Percentiles rank a stretch among this genome's conserved stretches.
These are phyloP conservation scores for Westerdykella sp. DNA, from an alignment of 2,329 filamentous ascomycete genomes.

Conservation along the genomic window DNA sequence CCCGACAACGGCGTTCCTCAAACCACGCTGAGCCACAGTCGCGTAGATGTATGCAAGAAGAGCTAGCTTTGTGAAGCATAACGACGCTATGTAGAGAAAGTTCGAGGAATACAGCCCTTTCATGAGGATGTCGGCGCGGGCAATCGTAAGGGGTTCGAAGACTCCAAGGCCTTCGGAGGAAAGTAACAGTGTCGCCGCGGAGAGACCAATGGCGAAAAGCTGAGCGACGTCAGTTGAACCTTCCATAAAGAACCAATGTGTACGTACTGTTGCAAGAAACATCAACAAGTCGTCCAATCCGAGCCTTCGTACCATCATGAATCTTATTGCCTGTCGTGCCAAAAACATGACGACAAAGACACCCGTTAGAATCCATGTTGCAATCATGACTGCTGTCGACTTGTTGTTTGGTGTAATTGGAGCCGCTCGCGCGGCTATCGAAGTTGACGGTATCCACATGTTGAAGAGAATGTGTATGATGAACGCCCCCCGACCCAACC, in stretches of 20 bases:
- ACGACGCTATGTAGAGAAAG: conserved; percentile 25
- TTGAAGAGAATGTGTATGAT: conserved; percentile 5
- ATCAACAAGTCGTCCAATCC: conserved; percentile 26
- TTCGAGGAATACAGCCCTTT: conserved; percentile 30
- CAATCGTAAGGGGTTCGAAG: conserved; percentile 9
- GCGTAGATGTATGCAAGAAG: conserved; percentile 24
- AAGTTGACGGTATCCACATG: conserved; percentile 13
- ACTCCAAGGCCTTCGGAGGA: conserved; percentile 23
- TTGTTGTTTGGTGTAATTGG: conserved; percentile 10
- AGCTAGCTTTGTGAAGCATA: conserved; percentile 29
- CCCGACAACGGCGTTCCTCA: conserved; percentile 15
- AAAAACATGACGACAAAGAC: conserved; percentile 20
- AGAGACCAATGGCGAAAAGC: conserved; percentile 24
- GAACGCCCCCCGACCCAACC: conserved; percentile 5
- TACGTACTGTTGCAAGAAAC: conserved; percentile 25
- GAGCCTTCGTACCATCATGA: conserved; percentile 17
- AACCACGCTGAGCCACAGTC: conserved; percentile 11
- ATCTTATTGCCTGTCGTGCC: conserved; percentile 22
- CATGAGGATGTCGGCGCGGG: conserved; percentile 18
- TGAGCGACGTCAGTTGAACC: conserved; percentile 4
- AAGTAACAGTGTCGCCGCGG: conserved; percentile 19
- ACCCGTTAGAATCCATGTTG: conserved; percentile 23
- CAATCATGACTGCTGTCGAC: conserved; percentile 16
- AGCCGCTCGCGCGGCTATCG: conserved; percentile 5
- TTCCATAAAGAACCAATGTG: background rate